phyloP scores from a whole-genome alignment of 2,329 filamentous ascomycete species.

The Bipolaris zeicola region DNA sequence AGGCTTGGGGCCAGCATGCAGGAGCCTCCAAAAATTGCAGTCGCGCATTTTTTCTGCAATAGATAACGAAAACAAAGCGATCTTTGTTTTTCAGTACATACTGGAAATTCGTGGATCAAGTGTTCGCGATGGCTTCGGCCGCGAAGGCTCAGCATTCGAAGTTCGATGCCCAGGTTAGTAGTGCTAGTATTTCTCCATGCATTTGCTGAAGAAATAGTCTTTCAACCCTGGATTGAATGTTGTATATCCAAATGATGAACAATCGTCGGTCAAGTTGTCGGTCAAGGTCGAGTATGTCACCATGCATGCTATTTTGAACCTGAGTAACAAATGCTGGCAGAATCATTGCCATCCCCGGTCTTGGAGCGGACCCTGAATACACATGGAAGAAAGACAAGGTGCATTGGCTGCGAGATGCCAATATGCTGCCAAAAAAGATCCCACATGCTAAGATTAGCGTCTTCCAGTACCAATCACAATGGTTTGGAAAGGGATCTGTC shows the following conservation, averaged over 20 bases:
- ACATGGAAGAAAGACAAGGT: conserved; percentile 35
- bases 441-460: conserved; percentile 38
- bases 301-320: background rate
- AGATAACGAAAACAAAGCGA: background rate
- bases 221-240: conserved; percentile 23
- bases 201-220: conserved; percentile 6
- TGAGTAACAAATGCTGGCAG: conserved; percentile 16
- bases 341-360: conserved; percentile 39
- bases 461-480: conserved; percentile 37
- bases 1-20: background rate
- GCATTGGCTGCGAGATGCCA: conserved; percentile 38
- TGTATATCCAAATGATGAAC: conserved; percentile 25
- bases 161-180: conserved; percentile 22
- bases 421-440: conserved; percentile 36
- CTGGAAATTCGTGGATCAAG: background rate
- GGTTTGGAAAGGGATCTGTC: conserved; percentile 37
- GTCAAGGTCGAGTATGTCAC: conserved; percentile 22
- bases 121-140: conserved; percentile 17
- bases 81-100: background rate
- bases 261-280: conserved; percentile 10
- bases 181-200: background rate
- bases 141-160: conserved; percentile 24
- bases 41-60: background rate
- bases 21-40: background rate
- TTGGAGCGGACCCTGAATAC: conserved; percentile 37